Evolutionary conservation across 495 filamentous ascomycete genomes (phyloP).

Genomic region (Daldinia loculata): DNA sequence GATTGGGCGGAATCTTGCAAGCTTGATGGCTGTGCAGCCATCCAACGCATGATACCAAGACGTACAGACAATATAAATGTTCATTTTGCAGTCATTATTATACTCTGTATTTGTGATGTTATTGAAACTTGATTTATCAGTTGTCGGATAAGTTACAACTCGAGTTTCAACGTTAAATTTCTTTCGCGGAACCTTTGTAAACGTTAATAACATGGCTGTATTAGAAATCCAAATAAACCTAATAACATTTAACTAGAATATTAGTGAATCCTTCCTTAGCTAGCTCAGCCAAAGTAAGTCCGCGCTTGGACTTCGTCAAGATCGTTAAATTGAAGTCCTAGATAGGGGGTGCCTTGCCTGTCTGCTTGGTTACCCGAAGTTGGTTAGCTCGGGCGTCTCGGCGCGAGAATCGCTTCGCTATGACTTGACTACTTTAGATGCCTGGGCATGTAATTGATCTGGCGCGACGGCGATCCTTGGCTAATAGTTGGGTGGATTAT

Average conservation of each 20-base stretch:
- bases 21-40: constrained; percentile 26
- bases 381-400: constrained; percentile 1
- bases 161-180: no score
- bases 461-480: neutral
- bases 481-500: neutral
- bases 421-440: neutral
- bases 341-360: neutral
- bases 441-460: neutral
- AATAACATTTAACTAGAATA: neutral
- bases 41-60: constrained; percentile 38
- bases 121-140: neutral
- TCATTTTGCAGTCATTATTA: constrained; percentile 16
- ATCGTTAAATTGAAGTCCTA: neutral
- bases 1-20: constrained; percentile 33
- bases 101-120: neutral
- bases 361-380: neutral
- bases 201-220: no score
- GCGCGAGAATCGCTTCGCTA: constrained; percentile 3
- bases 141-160: no score
- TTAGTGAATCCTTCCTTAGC: neutral
- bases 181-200: no score
- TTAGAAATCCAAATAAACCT: neutral
- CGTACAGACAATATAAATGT: constrained; percentile 33
- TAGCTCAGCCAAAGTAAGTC: neutral
- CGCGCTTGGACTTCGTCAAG: neutral